Conservation (phyloP, 495 filamentous ascomycete genomes). For the Clohesyomyces aquaticus region DNA sequence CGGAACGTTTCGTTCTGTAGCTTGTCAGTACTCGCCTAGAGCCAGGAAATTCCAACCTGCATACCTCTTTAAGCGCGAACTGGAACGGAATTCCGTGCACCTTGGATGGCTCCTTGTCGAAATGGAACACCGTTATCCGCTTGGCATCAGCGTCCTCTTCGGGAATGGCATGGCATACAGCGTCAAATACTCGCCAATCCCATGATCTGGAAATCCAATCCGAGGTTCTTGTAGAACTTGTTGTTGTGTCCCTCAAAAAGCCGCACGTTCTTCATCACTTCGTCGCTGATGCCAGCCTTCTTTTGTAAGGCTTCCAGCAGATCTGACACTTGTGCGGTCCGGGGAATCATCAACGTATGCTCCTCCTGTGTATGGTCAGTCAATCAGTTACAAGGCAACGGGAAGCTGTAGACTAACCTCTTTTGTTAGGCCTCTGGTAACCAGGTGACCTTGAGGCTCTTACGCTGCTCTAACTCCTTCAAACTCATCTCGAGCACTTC, state of each 20-base stretch:
- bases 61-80: conserved; percentile 82
- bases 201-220: conserved; percentile 64
- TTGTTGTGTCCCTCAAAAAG: conserved; percentile 77
- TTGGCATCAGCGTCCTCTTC: conserved; percentile 43
- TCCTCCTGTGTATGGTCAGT: conserved; percentile 58
- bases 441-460: conserved; percentile 76
- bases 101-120: conserved; percentile 81
- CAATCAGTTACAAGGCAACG: neutral
- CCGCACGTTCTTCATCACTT: conserved; percentile 67
- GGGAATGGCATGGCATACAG: conserved; percentile 80
- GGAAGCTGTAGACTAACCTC: conserved; percentile 65
- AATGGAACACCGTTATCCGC: conserved; percentile 77
- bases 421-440: conserved; percentile 89
- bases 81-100: conserved; percentile 85
- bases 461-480: conserved; percentile 90
- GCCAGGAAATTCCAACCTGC: conserved; percentile 39
- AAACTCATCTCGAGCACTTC: conserved; percentile 93
- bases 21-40: conserved; percentile 1
- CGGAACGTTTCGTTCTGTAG: conserved; percentile 81
- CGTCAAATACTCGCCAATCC: conserved; percentile 81
- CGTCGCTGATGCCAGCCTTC: conserved; percentile 77
- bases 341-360: conserved; percentile 80
- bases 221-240: conserved; percentile 78
- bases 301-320: conserved; percentile 72
- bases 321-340: conserved; percentile 76